These are phyloP conservation scores for Takashimella tepidaria DNA, from an alignment of 1,284 basidiomycete species.

Conservation along the genomic window DNA sequence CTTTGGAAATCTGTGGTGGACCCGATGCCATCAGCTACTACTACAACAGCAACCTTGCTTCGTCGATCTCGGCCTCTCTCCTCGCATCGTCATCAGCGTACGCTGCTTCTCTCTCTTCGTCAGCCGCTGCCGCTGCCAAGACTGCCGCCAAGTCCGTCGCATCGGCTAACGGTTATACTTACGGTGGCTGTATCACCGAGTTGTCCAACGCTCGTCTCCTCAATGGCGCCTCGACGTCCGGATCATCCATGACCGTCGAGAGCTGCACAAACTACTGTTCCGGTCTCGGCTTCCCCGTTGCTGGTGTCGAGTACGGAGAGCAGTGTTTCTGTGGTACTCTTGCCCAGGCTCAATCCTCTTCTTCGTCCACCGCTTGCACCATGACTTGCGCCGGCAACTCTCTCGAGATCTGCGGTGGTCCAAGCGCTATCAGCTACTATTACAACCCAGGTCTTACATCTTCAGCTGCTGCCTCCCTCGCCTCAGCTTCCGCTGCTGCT, in stretches of 20 bases:
- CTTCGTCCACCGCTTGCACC: conserved; percentile 23
- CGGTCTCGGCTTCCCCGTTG: conserved; percentile 36
- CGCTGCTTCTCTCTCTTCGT: neutral
- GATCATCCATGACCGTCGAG: conserved; percentile 31
- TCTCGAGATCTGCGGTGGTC: conserved; percentile 31
- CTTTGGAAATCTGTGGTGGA: conserved; percentile 29
- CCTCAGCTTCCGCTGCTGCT: neutral
- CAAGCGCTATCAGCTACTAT: conserved; percentile 18
- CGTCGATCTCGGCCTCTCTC: neutral
- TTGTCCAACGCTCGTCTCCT: conserved; percentile 18
- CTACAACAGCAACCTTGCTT: neutral
- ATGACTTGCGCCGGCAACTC: conserved; percentile 34
- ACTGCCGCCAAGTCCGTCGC: conserved; percentile 23
- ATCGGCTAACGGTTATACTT: conserved; percentile 36
- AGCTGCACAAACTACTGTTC: conserved; percentile 35
- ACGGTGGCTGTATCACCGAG: conserved; percentile 39
- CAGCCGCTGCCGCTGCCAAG: neutral
- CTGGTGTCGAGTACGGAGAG: conserved; percentile 41
- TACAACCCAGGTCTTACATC: neutral
- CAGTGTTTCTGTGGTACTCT: conserved; percentile 41
- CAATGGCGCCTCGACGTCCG: conserved; percentile 28
- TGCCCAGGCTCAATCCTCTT: neutral
- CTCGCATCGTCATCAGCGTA: neutral
- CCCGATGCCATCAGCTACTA: neutral
- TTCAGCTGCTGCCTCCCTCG: neutral